These are phyloP conservation scores for Heterobasidion annosum DNA, from an alignment of 1,284 basidiomycete genomes.

Conservation along the genomic window DNA sequence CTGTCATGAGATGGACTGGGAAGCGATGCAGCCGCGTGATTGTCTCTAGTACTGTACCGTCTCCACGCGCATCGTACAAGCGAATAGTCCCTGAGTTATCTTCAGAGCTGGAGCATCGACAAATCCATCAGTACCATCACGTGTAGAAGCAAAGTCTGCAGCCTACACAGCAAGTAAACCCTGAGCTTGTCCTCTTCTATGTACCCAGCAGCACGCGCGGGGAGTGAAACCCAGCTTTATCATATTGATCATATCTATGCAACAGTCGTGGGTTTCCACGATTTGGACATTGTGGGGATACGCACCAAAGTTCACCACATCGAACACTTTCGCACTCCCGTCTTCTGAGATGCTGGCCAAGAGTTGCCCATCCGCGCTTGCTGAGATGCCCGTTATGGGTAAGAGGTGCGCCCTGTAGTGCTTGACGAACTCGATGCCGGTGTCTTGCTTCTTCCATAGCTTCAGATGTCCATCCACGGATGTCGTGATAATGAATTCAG, in stretches of 20 bases:
- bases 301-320: conserved; percentile 91
- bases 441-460: conserved; percentile 97
- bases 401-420: conserved; percentile 88
- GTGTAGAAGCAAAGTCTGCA: conserved; percentile 2
- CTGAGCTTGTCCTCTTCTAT: conserved; percentile 80
- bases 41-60: conserved; percentile 66
- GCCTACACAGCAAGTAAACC: conserved; percentile 82
- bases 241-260: conserved; percentile 96
- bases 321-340: conserved; percentile 88
- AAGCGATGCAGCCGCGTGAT: conserved; percentile 75
- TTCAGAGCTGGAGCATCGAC: conserved; percentile 59
- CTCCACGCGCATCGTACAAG: conserved; percentile 90
- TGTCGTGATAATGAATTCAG: conserved; percentile 90
- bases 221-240: conserved; percentile 83
- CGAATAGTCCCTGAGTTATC: conserved; percentile 66
- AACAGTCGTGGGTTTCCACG: not conserved
- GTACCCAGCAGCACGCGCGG: conserved; percentile 89
- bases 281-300: conserved; percentile 11
- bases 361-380: conserved; percentile 88
- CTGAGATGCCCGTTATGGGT: conserved; percentile 73
- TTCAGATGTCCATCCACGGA: conserved; percentile 95
- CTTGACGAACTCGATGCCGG: conserved; percentile 90
- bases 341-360: conserved; percentile 87
- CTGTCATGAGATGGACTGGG: conserved; percentile 87
- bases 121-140: not conserved